Base-by-base conservation (phyloP, 2,329 filamentous ascomycete genomes). In the Penicillium sp. region DNA sequence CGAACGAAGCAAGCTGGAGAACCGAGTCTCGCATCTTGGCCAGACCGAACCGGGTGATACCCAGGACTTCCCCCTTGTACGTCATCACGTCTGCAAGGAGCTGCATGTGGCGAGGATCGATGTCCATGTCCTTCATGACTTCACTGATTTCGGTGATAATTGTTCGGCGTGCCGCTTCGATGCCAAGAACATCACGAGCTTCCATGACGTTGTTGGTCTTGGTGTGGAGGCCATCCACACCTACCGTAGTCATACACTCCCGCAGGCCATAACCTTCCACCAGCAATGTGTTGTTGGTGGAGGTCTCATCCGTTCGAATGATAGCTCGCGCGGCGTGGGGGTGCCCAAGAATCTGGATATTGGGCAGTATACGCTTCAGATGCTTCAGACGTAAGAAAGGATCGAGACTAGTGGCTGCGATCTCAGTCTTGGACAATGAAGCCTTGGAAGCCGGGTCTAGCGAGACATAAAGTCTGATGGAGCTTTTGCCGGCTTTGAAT, bases 71-170 rank as follows among this genome's bases (percentile, higher is more conserved):
- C 35, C 93, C 93, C 72, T 96, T 97, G 77, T 91, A 97, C 1
- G 93, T 97, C 93, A 98, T 98, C 38, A 96, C 90, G 59, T 98
- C 93, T 8, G 93, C 91, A 2, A 98, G 80, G 13, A 98, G 78
- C 64, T 96, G 86, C 89, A 98, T 97, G 71, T 98, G 93, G 40
- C 93, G 86, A 30, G 90, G 91, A 68, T 98, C 93, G 58, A 98
- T 97, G 65, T 81, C 83, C 89, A 98, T 96, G 63, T 84, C 82
- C 23, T 80, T 80, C 90, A 97, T 98, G 60, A 97, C 93, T 36
- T 78, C 76, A 37, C 77, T 78, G 57, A 98, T 97, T 71, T 98
- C 93, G 31, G 79, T 74, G 34, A 93, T 86, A 59, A 98, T 97
- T 5, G 90, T 94, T 3, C 78, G 79, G 44, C 91, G 82, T 3